Conservation (phyloP, 164 flowering plant species). For the Aristolochia contorta region DNA sequence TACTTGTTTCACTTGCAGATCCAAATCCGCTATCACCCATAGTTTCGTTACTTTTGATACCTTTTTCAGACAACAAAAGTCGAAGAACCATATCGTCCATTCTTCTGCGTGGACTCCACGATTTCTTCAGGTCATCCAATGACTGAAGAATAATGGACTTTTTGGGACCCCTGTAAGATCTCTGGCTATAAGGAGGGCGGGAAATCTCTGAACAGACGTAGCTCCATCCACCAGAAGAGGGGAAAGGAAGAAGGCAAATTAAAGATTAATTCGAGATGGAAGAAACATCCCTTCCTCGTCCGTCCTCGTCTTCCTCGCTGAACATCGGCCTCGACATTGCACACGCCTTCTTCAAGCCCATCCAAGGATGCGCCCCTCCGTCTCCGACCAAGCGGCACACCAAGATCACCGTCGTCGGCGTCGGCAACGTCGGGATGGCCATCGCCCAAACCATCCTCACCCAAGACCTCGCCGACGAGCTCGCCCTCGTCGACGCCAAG, state of each 20-base stretch:
- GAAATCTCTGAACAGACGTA: too few species aligned
- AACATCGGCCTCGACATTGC: conserved; percentile 48
- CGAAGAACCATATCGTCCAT: too few species aligned
- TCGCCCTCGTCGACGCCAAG: conserved; percentile 65
- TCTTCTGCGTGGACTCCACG: too few species aligned
- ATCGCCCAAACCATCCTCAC: conserved; percentile 83
- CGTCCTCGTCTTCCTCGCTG: conserved; percentile 17
- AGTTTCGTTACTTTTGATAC: too few species aligned
- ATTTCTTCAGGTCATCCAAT: too few species aligned
- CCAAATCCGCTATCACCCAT: too few species aligned
- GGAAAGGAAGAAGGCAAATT: not conserved
- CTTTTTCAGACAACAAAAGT: too few species aligned
- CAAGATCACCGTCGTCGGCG: conserved; percentile 71
- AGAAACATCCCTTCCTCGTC: conserved; percentile 2
- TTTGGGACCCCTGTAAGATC: too few species aligned
- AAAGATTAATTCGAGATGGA: not conserved
- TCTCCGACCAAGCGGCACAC: conserved; percentile 48
- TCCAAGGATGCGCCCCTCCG: conserved; percentile 35
- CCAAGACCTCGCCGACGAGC: conserved; percentile 69
- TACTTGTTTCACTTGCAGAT: too few species aligned
- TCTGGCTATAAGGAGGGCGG: too few species aligned
- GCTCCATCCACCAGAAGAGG: too few species aligned
- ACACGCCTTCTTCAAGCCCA: conserved; percentile 49
- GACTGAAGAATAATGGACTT: too few species aligned
- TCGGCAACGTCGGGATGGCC: conserved; percentile 64